A percentile compares a stretch with the other conserved stretches of the same genome.
These are phyloP conservation scores for Aureobasidium sp. DNA, from an alignment of 2,329 filamentous ascomycete genomes.

Conservation along the genomic window DNA sequence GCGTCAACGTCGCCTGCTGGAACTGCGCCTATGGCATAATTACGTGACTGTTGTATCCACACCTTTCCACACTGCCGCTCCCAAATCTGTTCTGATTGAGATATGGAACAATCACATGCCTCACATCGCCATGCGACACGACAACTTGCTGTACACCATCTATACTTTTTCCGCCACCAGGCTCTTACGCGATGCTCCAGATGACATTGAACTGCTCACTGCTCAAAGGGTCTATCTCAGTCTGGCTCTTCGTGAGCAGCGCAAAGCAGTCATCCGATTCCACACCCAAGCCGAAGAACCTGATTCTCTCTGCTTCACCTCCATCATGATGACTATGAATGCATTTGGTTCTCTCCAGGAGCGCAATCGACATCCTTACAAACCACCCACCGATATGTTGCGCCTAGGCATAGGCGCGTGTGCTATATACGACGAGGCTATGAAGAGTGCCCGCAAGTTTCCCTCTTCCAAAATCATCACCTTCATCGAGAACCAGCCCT, in stretches of 20 bases:
- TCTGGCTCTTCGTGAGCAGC: constrained; percentile 22
- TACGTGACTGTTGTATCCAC: not conserved
- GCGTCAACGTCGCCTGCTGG: not conserved
- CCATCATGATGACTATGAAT: constrained; percentile 22
- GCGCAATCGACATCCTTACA: constrained; percentile 20
- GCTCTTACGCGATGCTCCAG: not conserved
- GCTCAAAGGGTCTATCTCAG: not conserved
- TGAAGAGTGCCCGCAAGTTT: constrained; percentile 18
- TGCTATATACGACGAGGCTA: constrained; percentile 20
- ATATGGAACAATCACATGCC: constrained; percentile 3
- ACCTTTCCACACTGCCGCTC: not conserved
- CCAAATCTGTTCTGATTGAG: not conserved
- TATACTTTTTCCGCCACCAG: not conserved
- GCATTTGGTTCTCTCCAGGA: constrained; percentile 24
- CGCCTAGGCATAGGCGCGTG: constrained; percentile 22
- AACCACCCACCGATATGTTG: constrained; percentile 26
- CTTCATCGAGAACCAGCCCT: constrained; percentile 1
- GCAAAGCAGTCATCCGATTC: constrained; percentile 20
- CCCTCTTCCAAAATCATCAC: constrained; percentile 10
- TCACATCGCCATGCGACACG: not conserved
- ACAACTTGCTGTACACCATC: not conserved
- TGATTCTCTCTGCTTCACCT: constrained; percentile 20
- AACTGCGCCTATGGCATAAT: constrained; percentile 2
- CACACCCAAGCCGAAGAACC: constrained; percentile 22
- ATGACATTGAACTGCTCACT: not conserved